phyloP scores from a whole-genome alignment of 2,329 filamentous ascomycete genomes.

The Curvularia lunata region DNA sequence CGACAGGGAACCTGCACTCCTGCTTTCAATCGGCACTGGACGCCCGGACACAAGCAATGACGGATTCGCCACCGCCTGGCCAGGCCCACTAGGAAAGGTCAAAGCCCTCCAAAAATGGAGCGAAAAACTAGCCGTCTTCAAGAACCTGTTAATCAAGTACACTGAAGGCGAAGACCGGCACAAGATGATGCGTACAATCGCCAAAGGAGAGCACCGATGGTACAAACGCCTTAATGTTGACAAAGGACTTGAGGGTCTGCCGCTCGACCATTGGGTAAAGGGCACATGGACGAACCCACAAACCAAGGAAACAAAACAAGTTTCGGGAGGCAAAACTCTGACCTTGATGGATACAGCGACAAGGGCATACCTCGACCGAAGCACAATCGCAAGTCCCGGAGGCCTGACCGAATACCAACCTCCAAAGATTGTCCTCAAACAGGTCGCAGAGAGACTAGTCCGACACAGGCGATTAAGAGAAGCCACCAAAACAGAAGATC shows the following conservation, averaged over 20 bases:
- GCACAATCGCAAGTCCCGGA: constrained; percentile 41
- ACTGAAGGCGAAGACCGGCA: constrained; percentile 59
- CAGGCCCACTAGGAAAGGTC: constrained; percentile 53
- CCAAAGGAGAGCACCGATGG: constrained; percentile 57
- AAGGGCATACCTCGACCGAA: constrained; percentile 49
- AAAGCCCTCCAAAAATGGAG: constrained; percentile 53
- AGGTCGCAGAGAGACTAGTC: constrained; percentile 57
- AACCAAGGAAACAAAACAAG: constrained; percentile 36
- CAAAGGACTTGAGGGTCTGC: constrained; percentile 54
- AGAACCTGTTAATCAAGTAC: constrained; percentile 59
- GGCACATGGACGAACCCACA: constrained; percentile 49
- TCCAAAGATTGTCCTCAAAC: constrained; percentile 53
- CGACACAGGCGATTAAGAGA: constrained; percentile 54
- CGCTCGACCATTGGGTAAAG: constrained; percentile 56
- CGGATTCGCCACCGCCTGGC: constrained; percentile 56
- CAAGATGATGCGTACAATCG: constrained; percentile 55
- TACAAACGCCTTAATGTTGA: constrained; percentile 59
- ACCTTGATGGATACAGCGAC: constrained; percentile 55
- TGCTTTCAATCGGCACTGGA: constrained; percentile 57
- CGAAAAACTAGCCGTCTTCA: constrained; percentile 58
- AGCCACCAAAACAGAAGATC: constrained; percentile 41
- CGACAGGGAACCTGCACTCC: constrained; percentile 51
- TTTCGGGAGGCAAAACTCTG: constrained; percentile 53
- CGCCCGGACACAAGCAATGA: constrained; percentile 53
- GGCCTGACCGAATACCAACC: constrained; percentile 53